A percentile compares a stretch with the other conserved stretches of the same genome.
These are phyloP conservation scores for Kodamaea kakaduensis DNA, from an alignment of 805 yeast species.

Conservation along the genomic window DNA sequence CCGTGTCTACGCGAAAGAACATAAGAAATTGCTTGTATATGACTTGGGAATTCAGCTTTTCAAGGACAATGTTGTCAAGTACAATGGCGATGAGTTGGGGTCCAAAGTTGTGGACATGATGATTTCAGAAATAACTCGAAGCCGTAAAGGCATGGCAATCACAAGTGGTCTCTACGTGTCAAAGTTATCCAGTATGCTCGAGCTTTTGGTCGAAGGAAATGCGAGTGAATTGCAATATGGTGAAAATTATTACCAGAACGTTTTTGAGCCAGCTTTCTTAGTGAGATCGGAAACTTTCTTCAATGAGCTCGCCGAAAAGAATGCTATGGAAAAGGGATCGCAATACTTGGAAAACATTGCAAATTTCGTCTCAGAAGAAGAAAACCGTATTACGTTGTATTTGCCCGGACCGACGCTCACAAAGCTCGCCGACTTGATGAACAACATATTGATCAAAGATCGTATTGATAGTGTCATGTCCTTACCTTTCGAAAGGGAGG, in stretches of 20 bases:
- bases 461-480: constrained; percentile 54
- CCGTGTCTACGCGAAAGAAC: constrained; percentile 74
- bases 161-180: constrained; percentile 53
- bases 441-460: constrained; percentile 53
- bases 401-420: constrained; percentile 52
- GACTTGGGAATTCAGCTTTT: constrained; percentile 73
- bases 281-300: constrained; percentile 55
- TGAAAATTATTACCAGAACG: constrained; percentile 59
- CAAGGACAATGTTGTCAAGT: constrained; percentile 54
- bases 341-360: constrained; percentile 50
- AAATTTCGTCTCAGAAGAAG: constrained; percentile 60
- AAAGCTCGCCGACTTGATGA: constrained; percentile 52
- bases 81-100: constrained; percentile 50
- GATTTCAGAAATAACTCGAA: constrained; percentile 52
- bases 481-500: constrained; percentile 46
- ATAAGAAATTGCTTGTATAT: constrained; percentile 57
- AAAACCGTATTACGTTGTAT: constrained; percentile 48
- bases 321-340: constrained; percentile 45
- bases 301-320: constrained; percentile 40
- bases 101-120: constrained; percentile 44
- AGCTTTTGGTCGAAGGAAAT: constrained; percentile 47
- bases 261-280: constrained; percentile 65
- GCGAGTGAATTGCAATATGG: constrained; percentile 31
- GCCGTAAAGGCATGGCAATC: constrained; percentile 51
- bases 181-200: constrained; percentile 66